phyloP scores from a whole-genome alignment of 73 alveolate genomes.

The Tetrahymena elliotti region DNA sequence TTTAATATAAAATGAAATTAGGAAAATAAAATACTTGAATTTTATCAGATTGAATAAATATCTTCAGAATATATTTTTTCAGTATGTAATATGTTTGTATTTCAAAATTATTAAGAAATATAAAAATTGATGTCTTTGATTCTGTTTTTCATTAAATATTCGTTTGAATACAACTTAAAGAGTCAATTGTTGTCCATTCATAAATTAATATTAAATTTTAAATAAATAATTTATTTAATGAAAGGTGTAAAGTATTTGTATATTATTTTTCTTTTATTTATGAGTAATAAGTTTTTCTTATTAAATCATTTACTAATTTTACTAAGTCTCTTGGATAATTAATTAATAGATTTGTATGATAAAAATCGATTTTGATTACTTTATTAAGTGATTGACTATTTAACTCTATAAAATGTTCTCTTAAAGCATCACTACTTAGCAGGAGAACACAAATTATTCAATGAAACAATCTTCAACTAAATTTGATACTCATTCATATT shows the following conservation, averaged over 20 bases:
- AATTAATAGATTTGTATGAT: neutral
- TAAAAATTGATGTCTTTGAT: too few relatives aligned
- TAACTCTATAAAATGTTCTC: neutral
- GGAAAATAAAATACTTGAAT: too few relatives aligned
- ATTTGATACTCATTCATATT: neutral
- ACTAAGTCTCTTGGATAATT: neutral
- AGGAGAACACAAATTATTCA: neutral
- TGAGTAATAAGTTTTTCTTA: neutral
- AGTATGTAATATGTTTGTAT: too few relatives aligned
- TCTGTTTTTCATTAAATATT: too few relatives aligned
- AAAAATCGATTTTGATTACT: neutral
- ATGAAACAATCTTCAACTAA: neutral
- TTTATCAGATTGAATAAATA: too few relatives aligned
- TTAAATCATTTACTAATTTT: neutral
- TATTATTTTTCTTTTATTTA: neutral
- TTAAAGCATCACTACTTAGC: neutral
- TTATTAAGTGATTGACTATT: neutral
- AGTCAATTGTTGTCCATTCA: neutral
- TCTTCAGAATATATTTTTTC: too few relatives aligned
- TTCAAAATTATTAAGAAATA: too few relatives aligned
- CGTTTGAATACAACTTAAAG: neutral
- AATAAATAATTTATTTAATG: neutral
- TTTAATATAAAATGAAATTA: too few relatives aligned
- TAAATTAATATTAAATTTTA: too few relatives aligned
- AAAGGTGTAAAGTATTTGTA: neutral